Conservation (phyloP, 177 flowering plant genomes). For the Vitis hybrid region DNA sequence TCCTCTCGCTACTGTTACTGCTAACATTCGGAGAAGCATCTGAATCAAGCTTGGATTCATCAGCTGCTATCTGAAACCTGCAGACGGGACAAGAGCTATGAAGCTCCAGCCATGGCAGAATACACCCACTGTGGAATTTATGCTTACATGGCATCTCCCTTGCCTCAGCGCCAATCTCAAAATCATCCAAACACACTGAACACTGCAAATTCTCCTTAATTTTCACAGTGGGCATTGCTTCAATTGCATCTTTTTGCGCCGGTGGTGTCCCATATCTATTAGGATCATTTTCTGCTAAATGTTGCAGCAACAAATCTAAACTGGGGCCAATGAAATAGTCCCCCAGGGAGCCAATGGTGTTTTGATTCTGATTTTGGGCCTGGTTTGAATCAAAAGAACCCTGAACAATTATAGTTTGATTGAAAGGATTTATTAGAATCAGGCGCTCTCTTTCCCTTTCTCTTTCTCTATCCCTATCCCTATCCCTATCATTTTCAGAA, state of each 20-base stretch:
- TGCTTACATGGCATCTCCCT: slow-evolving; percentile 92
- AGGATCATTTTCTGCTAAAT: slow-evolving; percentile 85
- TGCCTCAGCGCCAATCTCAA: slow-evolving; percentile 61
- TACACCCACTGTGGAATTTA: slow-evolving; percentile 68
- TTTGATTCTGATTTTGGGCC: slow-evolving; percentile 24
- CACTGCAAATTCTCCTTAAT: slow-evolving; percentile 56
- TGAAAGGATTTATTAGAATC: slow-evolving; percentile 61
- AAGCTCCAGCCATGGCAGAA: slow-evolving; percentile 82
- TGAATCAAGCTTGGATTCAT: slow-evolving; percentile 50
- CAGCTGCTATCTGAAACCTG: slow-evolving; percentile 70
- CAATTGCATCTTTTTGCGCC: slow-evolving; percentile 69
- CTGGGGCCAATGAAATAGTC: slow-evolving; percentile 78
- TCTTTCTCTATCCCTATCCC: slow-evolving; percentile 18
- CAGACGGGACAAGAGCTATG: slow-evolving; percentile 93
- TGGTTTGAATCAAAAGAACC: slow-evolving; percentile 41
- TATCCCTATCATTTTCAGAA: slow-evolving; percentile 2
- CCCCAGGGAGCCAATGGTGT: slow-evolving; percentile 49
- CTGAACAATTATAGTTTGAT: slow-evolving; percentile 58
- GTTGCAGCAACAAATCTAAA: slow-evolving; percentile 73
- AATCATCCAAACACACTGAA: slow-evolving; percentile 81
- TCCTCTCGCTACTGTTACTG: slow-evolving; percentile 24
- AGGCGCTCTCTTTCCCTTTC: slow-evolving; percentile 41
- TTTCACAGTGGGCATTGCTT: slow-evolving; percentile 66
- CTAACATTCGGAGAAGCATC: slow-evolving; percentile 24
- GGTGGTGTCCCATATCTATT: slow-evolving; percentile 86